phyloP scores from a whole-genome alignment of 805 yeast species.

The Jamesozyma hellenica region DNA sequence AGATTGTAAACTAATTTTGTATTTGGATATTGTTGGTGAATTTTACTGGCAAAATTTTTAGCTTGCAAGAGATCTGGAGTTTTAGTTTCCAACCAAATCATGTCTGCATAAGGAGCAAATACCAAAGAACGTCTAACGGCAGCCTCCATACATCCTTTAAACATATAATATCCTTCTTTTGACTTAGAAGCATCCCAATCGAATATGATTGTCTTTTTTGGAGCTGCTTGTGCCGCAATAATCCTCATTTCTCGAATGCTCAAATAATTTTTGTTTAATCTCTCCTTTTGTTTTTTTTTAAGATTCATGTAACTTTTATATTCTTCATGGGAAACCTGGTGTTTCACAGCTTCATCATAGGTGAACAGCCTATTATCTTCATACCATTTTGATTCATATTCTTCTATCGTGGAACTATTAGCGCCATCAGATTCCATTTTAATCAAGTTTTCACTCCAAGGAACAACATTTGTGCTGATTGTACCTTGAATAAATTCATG shows the following conservation, averaged over 20 bases:
- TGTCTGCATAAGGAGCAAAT: conserved; percentile 50
- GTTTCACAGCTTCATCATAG: conserved; percentile 41
- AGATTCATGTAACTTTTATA: conserved; percentile 22
- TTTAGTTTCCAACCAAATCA: conserved; percentile 55
- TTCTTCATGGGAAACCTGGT: conserved; percentile 11
- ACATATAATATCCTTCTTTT: conserved; percentile 46
- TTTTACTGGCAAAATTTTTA: conserved; percentile 34
- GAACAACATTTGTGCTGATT: conserved; percentile 18
- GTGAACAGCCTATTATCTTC: conserved; percentile 34
- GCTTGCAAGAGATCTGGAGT: conserved; percentile 47
- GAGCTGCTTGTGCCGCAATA: conserved; percentile 21
- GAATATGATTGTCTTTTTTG: conserved; percentile 32
- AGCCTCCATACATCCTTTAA: conserved; percentile 39
- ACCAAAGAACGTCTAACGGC: conserved; percentile 46
- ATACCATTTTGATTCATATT: conserved; percentile 41
- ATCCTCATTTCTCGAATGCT: conserved; percentile 16
- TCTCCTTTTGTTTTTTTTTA: conserved; percentile 8
- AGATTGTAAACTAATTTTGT: conserved; percentile 51
- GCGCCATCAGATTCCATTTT: conserved; percentile 36
- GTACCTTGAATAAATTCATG: conserved; percentile 48
- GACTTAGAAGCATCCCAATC: conserved; percentile 56
- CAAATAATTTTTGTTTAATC: conserved; percentile 20
- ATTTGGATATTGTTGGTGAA: conserved; percentile 40
- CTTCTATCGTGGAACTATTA: conserved; percentile 28
- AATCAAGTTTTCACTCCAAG: conserved; percentile 37